Conservation (phyloP, 2,329 filamentous ascomycete species). For the Boeremia lycopersici region DNA sequence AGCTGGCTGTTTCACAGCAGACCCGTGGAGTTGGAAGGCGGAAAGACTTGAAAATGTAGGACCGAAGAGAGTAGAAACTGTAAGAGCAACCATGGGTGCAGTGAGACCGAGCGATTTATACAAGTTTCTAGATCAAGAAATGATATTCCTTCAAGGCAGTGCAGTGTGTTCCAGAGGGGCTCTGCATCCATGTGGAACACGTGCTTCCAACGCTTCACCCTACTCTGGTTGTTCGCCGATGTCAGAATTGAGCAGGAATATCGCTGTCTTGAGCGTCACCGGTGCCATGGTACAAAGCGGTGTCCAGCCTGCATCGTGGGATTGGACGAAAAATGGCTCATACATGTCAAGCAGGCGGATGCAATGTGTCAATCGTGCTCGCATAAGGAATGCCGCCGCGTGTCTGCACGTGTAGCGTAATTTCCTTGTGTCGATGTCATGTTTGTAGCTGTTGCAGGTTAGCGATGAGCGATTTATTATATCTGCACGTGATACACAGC, state of each 20-base stretch:
- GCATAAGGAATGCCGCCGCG: slow-evolving; percentile 13
- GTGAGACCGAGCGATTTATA: slow-evolving; percentile 18
- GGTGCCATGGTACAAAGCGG: slow-evolving; percentile 9
- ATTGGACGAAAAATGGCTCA: slow-evolving; percentile 38
- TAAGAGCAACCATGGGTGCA: slow-evolving; percentile 3
- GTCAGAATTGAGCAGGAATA: background rate
- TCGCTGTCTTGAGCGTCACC: background rate
- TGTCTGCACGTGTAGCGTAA: slow-evolving; percentile 14
- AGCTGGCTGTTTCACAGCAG: slow-evolving; percentile 15
- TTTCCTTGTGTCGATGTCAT: slow-evolving; percentile 16
- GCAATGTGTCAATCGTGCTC: slow-evolving; percentile 18
- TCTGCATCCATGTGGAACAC: slow-evolving; percentile 3
- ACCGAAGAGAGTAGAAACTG: slow-evolving; percentile 10
- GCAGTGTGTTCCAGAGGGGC: slow-evolving; percentile 2
- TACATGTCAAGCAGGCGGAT: slow-evolving; percentile 11
- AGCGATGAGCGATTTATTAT: slow-evolving; percentile 34
- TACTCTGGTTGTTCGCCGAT: background rate
- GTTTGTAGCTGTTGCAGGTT: slow-evolving; percentile 31
- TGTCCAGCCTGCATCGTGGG: slow-evolving; percentile 8
- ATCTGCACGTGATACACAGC: slow-evolving; percentile 23
- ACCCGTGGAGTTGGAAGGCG: slow-evolving; percentile 10
- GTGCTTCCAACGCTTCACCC: slow-evolving; percentile 3
- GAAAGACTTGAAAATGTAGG: slow-evolving; percentile 3
- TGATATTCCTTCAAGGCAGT: slow-evolving; percentile 9
- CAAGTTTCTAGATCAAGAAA: slow-evolving; percentile 3